A percentile compares a stretch with the other conserved stretches of the same genome.
Evolutionary conservation across 805 yeast species (phyloP).

Genomic region (Schizosaccharomyces octosporus): DNA sequence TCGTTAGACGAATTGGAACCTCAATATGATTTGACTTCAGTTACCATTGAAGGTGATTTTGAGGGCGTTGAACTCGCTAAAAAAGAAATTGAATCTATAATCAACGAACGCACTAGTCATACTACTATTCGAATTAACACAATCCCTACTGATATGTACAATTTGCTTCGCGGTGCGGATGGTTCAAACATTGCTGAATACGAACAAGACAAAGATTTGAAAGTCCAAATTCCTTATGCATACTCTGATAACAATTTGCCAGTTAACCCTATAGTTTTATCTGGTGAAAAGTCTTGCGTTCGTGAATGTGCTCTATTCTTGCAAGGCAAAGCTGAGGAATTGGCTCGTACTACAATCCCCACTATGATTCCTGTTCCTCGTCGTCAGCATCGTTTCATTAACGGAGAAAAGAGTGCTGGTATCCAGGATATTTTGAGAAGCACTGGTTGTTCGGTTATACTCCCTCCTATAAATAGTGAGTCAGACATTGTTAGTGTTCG

Average conservation of each 20-base stretch:
- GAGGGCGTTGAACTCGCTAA: slow-evolving; percentile 64
- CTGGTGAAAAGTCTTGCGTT: slow-evolving; percentile 51
- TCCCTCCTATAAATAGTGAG: slow-evolving; percentile 22
- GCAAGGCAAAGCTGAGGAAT: slow-evolving; percentile 20
- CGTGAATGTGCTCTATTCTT: slow-evolving; percentile 29
- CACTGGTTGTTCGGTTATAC: slow-evolving; percentile 14
- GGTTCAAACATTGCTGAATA: slow-evolving; percentile 5
- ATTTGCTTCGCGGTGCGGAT: slow-evolving; percentile 3
- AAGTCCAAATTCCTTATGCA: slow-evolving; percentile 7
- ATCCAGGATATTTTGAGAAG: slow-evolving; percentile 12
- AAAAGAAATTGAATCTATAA: slow-evolving; percentile 41
- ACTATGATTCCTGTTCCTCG: slow-evolving; percentile 11
- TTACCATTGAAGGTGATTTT: slow-evolving; percentile 56
- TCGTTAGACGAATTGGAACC: neutral
- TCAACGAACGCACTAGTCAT: slow-evolving; percentile 23
- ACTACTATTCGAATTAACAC: slow-evolving; percentile 9
- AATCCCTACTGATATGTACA: slow-evolving; percentile 7
- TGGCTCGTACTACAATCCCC: slow-evolving; percentile 37
- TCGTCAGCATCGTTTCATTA: slow-evolving; percentile 38
- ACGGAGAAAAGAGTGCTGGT: slow-evolving; percentile 16
- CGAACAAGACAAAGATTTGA: slow-evolving; percentile 11
- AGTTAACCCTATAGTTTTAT: slow-evolving; percentile 19
- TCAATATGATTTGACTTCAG: slow-evolving; percentile 35
- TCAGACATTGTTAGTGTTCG: slow-evolving; percentile 30
- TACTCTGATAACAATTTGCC: slow-evolving; percentile 16